Evolutionary conservation across 2,329 filamentous ascomycete species (phyloP), one percentile per base, ranked within the genome.

Genomic region (Coleophoma cylindrospora): DNA sequence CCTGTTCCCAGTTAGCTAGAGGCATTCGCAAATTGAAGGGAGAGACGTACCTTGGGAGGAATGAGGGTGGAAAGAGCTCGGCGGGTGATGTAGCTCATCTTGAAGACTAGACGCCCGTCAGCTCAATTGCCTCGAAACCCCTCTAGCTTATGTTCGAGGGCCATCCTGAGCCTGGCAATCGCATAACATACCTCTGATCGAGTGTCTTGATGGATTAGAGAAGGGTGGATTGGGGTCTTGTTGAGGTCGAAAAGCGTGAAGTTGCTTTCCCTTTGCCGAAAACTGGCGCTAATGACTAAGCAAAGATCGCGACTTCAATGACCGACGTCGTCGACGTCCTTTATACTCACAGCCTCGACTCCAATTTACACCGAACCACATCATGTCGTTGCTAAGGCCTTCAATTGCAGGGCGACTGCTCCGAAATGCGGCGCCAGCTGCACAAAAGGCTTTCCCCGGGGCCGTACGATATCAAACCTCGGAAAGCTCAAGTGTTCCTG

Each of bases 11-110:
- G 47, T 61, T 51, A 59, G 55, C 45, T 47, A 10, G 27, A 27
- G 27, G 9, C 27, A 27, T 27, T 27, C 27, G 7, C 27, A 27
- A 27, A 5, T 10, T 27, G 27, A 27, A 27, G 27, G 4, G 27
- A 27, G 13, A 32, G 55, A 63, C 78, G 64, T 79, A 96, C 92
- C 91, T 99, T 99, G 69, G 95, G 94, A 65, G 95, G 95, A 67
- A 99, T 96, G 74, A 99, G 87, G 80, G 95, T 96, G 71, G 94
- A 97, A 70, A 96, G 87, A 81, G 83, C 88, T 77, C 91, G 86
- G 76, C 88, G 89, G 68, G 85, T 83, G 68, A 95, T 81, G 83
- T 85, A 94, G 81, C 90, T 96, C 91, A 96, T 96, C 75, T 76
- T 89, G 80, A 71, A 66, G 61, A 62, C 68, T 71, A 49, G 15